Percentiles rank a stretch among this genome's conserved stretches.
These are phyloP conservation scores for Lentithecium fluviatile DNA, from an alignment of 495 filamentous ascomycete species.

Conservation along the genomic window DNA sequence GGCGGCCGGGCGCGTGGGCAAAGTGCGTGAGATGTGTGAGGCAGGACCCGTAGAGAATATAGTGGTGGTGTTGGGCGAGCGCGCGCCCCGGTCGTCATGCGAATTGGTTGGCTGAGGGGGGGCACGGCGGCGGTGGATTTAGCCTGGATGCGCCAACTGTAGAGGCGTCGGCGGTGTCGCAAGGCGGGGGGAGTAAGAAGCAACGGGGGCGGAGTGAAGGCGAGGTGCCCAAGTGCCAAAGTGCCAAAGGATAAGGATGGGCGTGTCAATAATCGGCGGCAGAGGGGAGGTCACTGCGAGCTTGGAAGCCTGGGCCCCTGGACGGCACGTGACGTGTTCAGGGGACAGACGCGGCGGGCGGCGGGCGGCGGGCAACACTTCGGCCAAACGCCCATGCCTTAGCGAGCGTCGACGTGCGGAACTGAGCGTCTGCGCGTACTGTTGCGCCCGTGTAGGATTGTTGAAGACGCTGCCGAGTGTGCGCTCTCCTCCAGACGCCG, in stretches of 20 bases:
- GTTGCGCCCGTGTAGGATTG: no score
- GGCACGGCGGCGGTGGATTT: conserved; percentile 3
- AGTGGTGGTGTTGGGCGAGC: not conserved
- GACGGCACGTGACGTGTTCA: no score
- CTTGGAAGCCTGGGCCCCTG: no score
- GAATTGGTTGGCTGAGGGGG: conserved; percentile 2
- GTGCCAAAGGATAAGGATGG: no score
- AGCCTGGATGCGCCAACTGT: not conserved
- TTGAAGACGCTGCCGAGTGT: not conserved
- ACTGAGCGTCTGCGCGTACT: no score
- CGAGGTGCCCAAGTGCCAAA: no score
- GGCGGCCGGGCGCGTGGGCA: not conserved
- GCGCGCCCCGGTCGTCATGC: conserved; percentile 19
- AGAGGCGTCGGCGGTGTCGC: not conserved
- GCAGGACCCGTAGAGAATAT: conserved; percentile 14
- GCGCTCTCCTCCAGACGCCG: not conserved
- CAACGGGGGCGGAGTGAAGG: not conserved
- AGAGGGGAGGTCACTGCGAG: no score
- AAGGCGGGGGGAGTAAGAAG: not conserved
- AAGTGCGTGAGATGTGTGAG: not conserved
- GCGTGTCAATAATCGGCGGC: no score
- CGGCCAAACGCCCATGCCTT: no score
- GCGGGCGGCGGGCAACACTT: no score
- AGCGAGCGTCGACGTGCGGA: no score
- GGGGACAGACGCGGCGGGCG: no score